Percentiles rank a stretch among this genome's conserved stretches.
Conservation (phyloP, 768 basidiomycete genomes). For the Kwoniella europaea region DNA sequence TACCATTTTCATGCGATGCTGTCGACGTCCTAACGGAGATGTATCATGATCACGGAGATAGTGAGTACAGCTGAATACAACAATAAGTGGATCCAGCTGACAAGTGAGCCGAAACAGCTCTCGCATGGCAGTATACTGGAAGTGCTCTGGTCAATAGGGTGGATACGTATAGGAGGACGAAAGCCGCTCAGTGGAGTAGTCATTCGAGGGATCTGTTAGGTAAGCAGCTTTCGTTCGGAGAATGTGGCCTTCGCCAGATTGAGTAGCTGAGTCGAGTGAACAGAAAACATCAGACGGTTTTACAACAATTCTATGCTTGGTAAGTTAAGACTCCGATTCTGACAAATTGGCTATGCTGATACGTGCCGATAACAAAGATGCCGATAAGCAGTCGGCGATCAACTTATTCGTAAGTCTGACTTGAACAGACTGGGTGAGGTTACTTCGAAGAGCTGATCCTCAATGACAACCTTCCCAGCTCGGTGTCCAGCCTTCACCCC, state of each 20-base stretch:
- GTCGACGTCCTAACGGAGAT: slow-evolving; percentile 97
- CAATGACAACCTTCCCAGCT: slow-evolving; percentile 14
- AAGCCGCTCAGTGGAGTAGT: slow-evolving; percentile 96
- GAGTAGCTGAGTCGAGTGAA: slow-evolving; percentile 2
- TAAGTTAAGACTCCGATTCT: slow-evolving; percentile 51
- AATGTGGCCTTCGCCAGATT: too few species aligned
- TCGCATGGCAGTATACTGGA: slow-evolving; percentile 95
- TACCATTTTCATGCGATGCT: slow-evolving; percentile 90
- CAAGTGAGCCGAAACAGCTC: slow-evolving; percentile 63
- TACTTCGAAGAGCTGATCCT: background rate
- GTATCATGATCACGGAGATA: slow-evolving; percentile 97
- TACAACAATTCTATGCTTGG: slow-evolving; percentile 93
- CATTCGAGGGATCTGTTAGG: slow-evolving; percentile 84
- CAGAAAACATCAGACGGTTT: slow-evolving; percentile 87
- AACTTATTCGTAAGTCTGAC: slow-evolving; percentile 86
- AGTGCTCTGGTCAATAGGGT: slow-evolving; percentile 94
- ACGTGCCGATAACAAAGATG: slow-evolving; percentile 64
- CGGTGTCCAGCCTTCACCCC: slow-evolving; percentile 37
- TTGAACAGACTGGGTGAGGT: slow-evolving; percentile 8
- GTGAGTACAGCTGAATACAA: slow-evolving; percentile 62
- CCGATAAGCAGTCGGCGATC: slow-evolving; percentile 95
- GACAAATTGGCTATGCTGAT: background rate
- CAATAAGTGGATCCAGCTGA: background rate
- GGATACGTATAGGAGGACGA: slow-evolving; percentile 78
- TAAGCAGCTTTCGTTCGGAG: slow-evolving; percentile 1